Evolutionary conservation across 129 eudicot genomes (phyloP), one percentile per base, ranked within the genome.

Genomic region (Ambrosia trifida): DNA sequence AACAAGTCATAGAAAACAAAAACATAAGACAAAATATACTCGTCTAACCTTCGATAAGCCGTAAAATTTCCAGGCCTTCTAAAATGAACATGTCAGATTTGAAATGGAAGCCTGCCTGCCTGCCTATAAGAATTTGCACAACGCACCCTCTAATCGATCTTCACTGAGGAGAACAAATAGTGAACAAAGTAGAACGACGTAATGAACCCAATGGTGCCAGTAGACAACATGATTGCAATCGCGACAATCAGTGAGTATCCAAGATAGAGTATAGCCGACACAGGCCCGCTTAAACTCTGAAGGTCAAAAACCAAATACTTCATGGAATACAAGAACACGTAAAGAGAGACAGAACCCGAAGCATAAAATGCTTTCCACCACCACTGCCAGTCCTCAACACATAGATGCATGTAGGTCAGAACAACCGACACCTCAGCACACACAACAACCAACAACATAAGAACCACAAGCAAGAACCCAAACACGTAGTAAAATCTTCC

Each of bases 311-410:
- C 79, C 82, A 86, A 59, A 78, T 86, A 86, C 77, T 86, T 86
- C 63, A 86, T 75, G 53, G 91, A 86, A 78, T 86, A 86, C 58
- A 86, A 75, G 76, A 86, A 86, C 14, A 86, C 88, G 2, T 86
- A 86, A 24, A 86, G 74, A 3, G 88, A 73, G 19, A 86, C 91
- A 7, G 91, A 86, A 18, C 91, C 91, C 0, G 88, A 83, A 35
- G 91, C 88, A 46, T 78, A 86, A 77, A 86, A 86, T n/a, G 91
- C 85, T 64, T 86, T 86, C 91, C 91, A 86, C 91, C 91, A 86
- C 91, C 91, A 86, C 82, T 83, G 87, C 91, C 91, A 86, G 62
- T 86, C 91, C 79, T 86, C 91, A n/a, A 83, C 85, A 20, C 78
- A 81, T 14, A 81, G 78, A 72, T 81, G 80, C 85, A 76, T 76